Base-by-base conservation (phyloP, 1,139 yeast genomes). In the Wickerhamomyces sp. region DNA sequence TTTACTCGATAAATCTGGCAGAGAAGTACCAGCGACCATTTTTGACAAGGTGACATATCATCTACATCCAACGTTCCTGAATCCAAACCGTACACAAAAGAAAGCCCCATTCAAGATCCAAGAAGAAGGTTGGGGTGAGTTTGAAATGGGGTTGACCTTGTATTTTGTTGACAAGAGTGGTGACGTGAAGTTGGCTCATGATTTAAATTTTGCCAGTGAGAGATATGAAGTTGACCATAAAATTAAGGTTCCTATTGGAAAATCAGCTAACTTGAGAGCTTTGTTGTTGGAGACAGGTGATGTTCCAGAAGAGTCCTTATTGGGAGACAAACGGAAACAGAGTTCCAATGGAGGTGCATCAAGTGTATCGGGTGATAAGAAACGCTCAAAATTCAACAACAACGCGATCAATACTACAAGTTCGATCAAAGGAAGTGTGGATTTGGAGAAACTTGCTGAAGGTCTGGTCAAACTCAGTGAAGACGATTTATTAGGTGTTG, bases 101-200 rank as follows among this genome's bases (percentile, higher is more conserved):
- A 79, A 79, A 52, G 76, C 85, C 16, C 98, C 98, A n/a, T 91
- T 89, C 64, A 73, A 66, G 54, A 82, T 91, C 37, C 86, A 80
- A 56, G 98, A 91, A 60, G 83, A 87, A 65, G 98, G 98, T 32
- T 91, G 98, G 98, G 98, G 98, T 55, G 98, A 91, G 50, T 89
- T 89, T 54, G 96, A 89, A 56, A 73, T 91, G 55, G 87, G 86
- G 32, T 80, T 91, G 45, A 72, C 85, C 15, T 68, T 88, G 39
- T 85, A 82, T 47, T 68, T 85, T 39, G 72, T 84, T 23, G 97
- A 94, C 41, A 84, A 83, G 54, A 84, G 82, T 35, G 97, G 96
- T 31, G 96, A 88, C 57, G 72, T 85, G 46, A 84, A 85, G 54
- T 62, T 91, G 43, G 76, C 75, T 53, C 97, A 91, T 58, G 97